A percentile compares a stretch with the other conserved stretches of the same genome.
These are phyloP conservation scores for Phaeotremella fagi DNA, from an alignment of 768 basidiomycete species.

Conservation along the genomic window DNA sequence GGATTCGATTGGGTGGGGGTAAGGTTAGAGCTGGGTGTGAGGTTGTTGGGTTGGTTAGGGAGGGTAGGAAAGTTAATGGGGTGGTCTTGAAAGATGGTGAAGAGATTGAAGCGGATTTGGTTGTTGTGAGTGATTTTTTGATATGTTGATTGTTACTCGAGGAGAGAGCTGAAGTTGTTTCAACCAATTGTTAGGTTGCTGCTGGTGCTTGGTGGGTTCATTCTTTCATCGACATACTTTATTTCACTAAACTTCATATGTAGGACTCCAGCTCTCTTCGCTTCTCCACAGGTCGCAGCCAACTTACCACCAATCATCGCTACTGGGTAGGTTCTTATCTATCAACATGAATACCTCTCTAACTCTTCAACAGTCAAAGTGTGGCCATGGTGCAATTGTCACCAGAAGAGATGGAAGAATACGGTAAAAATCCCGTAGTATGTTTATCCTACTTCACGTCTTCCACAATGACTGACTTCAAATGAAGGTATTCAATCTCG, in stretches of 20 bases:
- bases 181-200: conserved; percentile 27
- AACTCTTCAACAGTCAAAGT: conserved; percentile 58
- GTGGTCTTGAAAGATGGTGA: conserved; percentile 62
- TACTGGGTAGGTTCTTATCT: conserved; percentile 63
- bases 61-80: conserved; percentile 52
- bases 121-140: conserved; percentile 43
- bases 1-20: conserved; percentile 61
- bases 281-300: conserved; percentile 52
- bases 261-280: conserved; percentile 80
- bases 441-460: conserved; percentile 8
- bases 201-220: conserved; percentile 39
- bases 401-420: conserved; percentile 61
- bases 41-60: conserved; percentile 55
- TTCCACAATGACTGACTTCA: background rate
- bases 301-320: conserved; percentile 59
- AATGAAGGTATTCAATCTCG: conserved; percentile 61
- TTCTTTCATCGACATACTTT: background rate
- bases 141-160: background rate
- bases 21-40: conserved; percentile 58
- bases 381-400: conserved; percentile 73
- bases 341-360: background rate
- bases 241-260: conserved; percentile 27
- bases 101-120: conserved; percentile 54
- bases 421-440: conserved; percentile 53
- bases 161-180: background rate